Evolutionary conservation across 441 rosid species (phyloP), one percentile per base, ranked within the genome.

Genomic region (Breynia disticha): DNA sequence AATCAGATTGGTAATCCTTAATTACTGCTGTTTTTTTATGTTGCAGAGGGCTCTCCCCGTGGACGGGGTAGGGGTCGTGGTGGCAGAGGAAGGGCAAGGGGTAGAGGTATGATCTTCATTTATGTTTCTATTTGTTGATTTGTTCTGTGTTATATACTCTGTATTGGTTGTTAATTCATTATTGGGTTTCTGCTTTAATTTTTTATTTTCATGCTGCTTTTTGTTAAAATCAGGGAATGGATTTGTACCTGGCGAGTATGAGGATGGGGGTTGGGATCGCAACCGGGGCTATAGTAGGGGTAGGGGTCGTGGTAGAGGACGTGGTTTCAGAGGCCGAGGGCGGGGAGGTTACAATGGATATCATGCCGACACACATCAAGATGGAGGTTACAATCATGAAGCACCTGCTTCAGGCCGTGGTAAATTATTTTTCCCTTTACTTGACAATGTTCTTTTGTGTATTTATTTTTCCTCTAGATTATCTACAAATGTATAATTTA

Each of bases 261-360:
- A 80, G 11, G 95, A 87, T 62, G 97, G 87, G 21, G 89, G 83
- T 32, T 72, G 77, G 82, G 96, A 90, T 50, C 75, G 67, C 57
- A 76, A 72, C 66, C 71, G 76, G 61, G 77, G 78, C 45, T 73
- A 73, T 68, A 46, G 61, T 42, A 76, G 97, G 71, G 93, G 89
- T 53, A 73, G 97, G 66, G 96, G 90, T 56, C 76, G 93, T 11
- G 93, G 93, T 28, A 80, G 96, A 77, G 87, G 95, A 48, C 78
- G 81, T 52, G 63, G 81, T 55, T 78, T 63, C 74, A 83, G 90
- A 50, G 85, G 96, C 62, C 87, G 86, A 32, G 90, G 90, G 52
- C 77, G 95, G 58, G 95, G 90, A 62, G 87, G 90, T 47, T 82
- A 68, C 53, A 72, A 73, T 73, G 84, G 86, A 46, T 81, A 66